Evolutionary conservation across 2,329 filamentous ascomycete species (phyloP).

Genomic region (Colletotrichum sp.): DNA sequence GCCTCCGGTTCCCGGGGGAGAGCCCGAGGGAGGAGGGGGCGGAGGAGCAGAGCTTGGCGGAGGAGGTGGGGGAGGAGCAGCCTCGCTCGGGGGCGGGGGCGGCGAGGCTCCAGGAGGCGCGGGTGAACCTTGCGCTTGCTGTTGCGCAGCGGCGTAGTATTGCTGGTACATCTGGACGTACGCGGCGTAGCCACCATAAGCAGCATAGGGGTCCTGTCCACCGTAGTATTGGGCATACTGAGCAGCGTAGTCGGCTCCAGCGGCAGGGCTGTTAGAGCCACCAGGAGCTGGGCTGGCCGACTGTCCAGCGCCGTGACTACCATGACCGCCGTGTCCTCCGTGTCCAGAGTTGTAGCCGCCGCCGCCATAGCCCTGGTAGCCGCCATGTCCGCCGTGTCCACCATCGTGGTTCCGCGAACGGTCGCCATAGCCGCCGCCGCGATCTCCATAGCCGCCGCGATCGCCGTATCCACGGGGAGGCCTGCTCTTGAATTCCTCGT

Average conservation of each 20-base stretch:
- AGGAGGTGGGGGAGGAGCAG: conserved; percentile 70
- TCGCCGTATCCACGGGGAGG: conserved; percentile 71
- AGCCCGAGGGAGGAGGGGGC: conserved; percentile 49
- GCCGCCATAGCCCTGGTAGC: conserved; percentile 38
- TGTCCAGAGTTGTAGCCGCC: conserved; percentile 19
- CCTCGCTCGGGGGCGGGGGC: conserved; percentile 63
- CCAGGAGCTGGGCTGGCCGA: conserved; percentile 29
- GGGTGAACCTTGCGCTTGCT: conserved; percentile 50
- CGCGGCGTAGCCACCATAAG: conserved; percentile 87
- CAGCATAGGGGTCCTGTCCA: conserved; percentile 81
- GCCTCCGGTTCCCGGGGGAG: conserved; percentile 55
- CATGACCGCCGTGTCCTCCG: conserved; percentile 35
- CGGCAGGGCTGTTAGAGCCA: conserved; percentile 39
- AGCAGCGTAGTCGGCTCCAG: conserved; percentile 69
- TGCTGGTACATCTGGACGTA: conserved; percentile 78
- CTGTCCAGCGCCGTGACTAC: conserved; percentile 22
- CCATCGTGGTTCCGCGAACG: conserved; percentile 42
- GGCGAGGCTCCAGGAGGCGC: conserved; percentile 55
- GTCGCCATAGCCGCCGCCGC: conserved; percentile 46
- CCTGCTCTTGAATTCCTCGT: conserved; percentile 87
- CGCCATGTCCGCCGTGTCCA: conserved; percentile 40
- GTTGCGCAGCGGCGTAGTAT: conserved; percentile 64
- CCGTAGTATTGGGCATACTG: conserved; percentile 87
- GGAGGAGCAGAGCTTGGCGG: conserved; percentile 62
- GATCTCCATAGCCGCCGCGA: conserved; percentile 31